Base-by-base conservation (phyloP, 257 asterid genomes). In the Jasminum sambac region DNA sequence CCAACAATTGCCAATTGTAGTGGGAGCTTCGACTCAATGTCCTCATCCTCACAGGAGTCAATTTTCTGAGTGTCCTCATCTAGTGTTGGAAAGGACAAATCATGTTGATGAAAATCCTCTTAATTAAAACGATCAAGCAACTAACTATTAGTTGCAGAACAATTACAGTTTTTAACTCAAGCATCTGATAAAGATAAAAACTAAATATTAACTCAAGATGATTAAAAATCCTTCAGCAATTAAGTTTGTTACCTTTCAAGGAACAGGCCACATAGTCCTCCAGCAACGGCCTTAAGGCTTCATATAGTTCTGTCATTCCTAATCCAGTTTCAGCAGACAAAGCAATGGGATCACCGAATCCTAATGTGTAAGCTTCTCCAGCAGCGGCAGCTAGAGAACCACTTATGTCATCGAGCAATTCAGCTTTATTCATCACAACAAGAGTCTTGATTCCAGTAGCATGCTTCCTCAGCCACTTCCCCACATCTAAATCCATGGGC, bases 1-100 rank as follows among this genome's bases (percentile, higher is more conserved):
- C 99, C 99, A 11, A 94, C 99, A 74, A 94, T 94, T 63, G 99
- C 99, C 87, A 94, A 72, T 80, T 94, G 99, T 82, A 94, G 74
- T 70, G 96, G 96, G 77, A 85, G 87, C 84, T 84, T 94, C 60
- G 92, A 42, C 69, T 84, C 85, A 62, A 44, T 65, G 25, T 77
- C 89, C 79, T 82, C 89, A 40, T 77, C 81, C 63, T 50, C 78
- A 42, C 77, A 48, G 63, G 85, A 73, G 76, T 70, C 62, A 67
- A 59, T 71, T 25, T 73, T 86, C 50, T 62, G 71, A 48, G 17
- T 60, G 68, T 71, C 84, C 60, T 76, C 88, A 68, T 79, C 89
- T 76, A 62, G 62, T 66, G 74, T 66, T 74, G 71, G 41, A 79
- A 66, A 36, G 43, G 36, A 57, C 11, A 66, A 77, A 70, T 46